These are phyloP conservation scores for Rubroboletus satanas DNA, from an alignment of 768 basidiomycete genomes.

Conservation along the genomic window DNA sequence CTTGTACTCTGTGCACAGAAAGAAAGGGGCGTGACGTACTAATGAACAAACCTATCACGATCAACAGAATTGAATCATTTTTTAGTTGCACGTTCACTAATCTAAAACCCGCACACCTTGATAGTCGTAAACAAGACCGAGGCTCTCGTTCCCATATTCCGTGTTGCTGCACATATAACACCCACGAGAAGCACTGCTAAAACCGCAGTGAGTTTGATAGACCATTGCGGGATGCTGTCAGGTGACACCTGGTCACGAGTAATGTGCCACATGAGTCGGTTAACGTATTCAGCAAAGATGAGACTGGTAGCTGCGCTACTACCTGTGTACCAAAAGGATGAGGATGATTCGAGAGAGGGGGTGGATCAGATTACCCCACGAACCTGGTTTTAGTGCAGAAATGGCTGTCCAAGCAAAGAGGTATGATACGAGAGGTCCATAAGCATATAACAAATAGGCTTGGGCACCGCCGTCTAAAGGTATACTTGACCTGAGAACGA, in stretches of 20 bases:
- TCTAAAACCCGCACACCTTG: constrained; percentile 52
- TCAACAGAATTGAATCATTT: neutral
- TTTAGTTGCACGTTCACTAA: constrained; percentile 1
- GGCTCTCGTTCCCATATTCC: constrained; percentile 72
- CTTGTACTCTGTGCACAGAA: neutral
- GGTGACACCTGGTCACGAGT: constrained; percentile 69
- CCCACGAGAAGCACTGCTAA: constrained; percentile 70
- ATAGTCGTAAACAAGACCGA: constrained; percentile 85
- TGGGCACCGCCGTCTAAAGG: constrained; percentile 52
- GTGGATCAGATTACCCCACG: constrained; percentile 6
- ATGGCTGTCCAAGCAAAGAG: constrained; percentile 96
- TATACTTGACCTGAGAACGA: constrained; percentile 29
- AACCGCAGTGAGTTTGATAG: constrained; percentile 82
- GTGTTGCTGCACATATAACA: constrained; percentile 72
- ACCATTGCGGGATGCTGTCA: constrained; percentile 82
- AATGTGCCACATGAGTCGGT: constrained; percentile 79
- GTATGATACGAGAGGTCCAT: constrained; percentile 82
- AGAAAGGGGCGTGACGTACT: constrained; percentile 39
- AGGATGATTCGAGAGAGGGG: neutral
- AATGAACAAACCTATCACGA: constrained; percentile 54
- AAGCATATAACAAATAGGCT: constrained; percentile 86
- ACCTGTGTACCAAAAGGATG: constrained; percentile 38
- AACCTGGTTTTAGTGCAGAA: constrained; percentile 81
- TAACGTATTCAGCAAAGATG: constrained; percentile 90
- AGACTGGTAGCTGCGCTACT: constrained; percentile 81